phyloP scores from a whole-genome alignment of 2,329 filamentous ascomycete genomes.

The Sporothrix luriei region DNA sequence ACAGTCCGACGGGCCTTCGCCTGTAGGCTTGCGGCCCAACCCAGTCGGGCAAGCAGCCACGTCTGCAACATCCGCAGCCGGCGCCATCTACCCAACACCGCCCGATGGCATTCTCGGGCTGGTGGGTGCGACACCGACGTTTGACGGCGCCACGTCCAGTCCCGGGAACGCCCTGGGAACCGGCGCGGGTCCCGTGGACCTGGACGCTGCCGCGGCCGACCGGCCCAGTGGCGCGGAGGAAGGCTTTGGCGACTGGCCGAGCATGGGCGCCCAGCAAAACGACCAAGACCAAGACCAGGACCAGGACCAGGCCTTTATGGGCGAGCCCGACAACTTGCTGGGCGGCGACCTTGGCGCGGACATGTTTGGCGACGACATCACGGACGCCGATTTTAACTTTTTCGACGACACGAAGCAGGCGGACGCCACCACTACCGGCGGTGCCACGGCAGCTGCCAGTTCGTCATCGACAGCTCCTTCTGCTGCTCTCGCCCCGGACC shows the following conservation, averaged over 20 bases:
- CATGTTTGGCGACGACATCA: conserved; percentile 75
- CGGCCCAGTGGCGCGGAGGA: conserved; percentile 36
- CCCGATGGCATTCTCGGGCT: conserved; percentile 64
- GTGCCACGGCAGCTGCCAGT: neutral
- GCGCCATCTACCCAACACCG: conserved; percentile 68
- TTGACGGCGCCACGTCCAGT: conserved; percentile 60
- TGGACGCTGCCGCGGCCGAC: conserved; percentile 44
- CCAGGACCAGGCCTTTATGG: conserved; percentile 47
- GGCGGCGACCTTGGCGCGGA: conserved; percentile 70
- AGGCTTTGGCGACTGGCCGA: conserved; percentile 48
- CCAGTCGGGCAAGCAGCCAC: conserved; percentile 42
- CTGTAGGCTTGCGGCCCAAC: conserved; percentile 54
- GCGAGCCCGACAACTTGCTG: conserved; percentile 62
- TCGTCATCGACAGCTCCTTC: neutral
- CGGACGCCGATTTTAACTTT: conserved; percentile 81
- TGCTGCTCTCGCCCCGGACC: neutral
- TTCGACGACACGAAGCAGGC: conserved; percentile 71
- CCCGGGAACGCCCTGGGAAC: conserved; percentile 51
- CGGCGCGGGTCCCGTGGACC: conserved; percentile 42
- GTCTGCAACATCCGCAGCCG: conserved; percentile 35
- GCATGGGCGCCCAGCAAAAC: conserved; percentile 51
- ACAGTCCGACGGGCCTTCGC: conserved; percentile 44
- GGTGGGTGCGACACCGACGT: conserved; percentile 57
- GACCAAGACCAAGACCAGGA: conserved; percentile 42
- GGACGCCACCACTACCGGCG: conserved; percentile 40